These are phyloP conservation scores for Berberis thunbergii DNA, from an alignment of 164 flowering plant species.

Conservation along the genomic window DNA sequence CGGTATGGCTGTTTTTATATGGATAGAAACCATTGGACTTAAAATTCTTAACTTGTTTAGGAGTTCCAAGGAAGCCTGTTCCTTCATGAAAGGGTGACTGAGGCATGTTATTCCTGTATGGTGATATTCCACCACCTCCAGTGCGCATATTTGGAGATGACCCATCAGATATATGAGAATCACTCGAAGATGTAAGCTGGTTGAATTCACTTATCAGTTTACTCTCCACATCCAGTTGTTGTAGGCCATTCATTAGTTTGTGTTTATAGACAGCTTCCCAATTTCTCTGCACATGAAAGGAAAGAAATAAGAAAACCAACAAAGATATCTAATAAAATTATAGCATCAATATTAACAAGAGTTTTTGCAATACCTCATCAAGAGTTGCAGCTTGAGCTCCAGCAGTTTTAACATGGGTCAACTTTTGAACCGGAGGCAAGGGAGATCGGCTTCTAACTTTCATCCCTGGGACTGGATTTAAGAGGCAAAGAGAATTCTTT, in stretches of 20 bases:
- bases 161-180: conserved; percentile 29
- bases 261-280: conserved; percentile 20
- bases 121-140: conserved; percentile 39
- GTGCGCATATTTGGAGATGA: conserved; percentile 35
- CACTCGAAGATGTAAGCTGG: conserved; percentile 28
- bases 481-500: conserved; percentile 34
- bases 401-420: conserved; percentile 18
- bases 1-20: not conserved
- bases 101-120: conserved; percentile 41
- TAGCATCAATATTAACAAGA: conserved; percentile 1
- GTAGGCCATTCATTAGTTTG: conserved; percentile 19
- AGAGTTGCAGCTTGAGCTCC: conserved; percentile 15
- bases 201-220: conserved; percentile 29
- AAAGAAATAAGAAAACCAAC: not conserved
- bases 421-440: conserved; percentile 21
- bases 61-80: conserved; percentile 45
- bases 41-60: conserved; percentile 30
- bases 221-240: conserved; percentile 19
- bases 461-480: conserved; percentile 61
- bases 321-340: not conserved
- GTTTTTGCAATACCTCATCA: conserved; percentile 29
- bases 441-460: conserved; percentile 25
- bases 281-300: conserved; percentile 18
- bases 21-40: conserved; percentile 13
- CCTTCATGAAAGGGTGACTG: conserved; percentile 52